Conservation (phyloP, 371 early-diverging fungal species). For the Actinomucor elegans region DNA sequence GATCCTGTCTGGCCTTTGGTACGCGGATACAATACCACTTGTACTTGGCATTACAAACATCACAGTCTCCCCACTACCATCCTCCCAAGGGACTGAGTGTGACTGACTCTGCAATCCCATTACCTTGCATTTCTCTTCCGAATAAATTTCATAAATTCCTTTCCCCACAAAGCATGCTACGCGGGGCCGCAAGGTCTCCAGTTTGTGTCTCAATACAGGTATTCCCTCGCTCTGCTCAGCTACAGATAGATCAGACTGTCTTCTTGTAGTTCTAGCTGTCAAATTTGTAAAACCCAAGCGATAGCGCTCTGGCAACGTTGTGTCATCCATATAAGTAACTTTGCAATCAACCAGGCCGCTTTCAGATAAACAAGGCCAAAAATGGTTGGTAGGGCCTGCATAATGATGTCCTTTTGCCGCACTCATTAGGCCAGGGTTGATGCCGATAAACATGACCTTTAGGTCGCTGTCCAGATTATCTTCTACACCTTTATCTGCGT, state of each 20-base stretch:
- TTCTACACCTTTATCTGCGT: slow-evolving; percentile 40
- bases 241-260: slow-evolving; percentile 55
- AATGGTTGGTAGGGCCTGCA: slow-evolving; percentile 72
- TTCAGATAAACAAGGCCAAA: slow-evolving; percentile 74
- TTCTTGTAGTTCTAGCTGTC: slow-evolving; percentile 35
- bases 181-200: slow-evolving; percentile 56
- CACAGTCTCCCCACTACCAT: slow-evolving; percentile 36
- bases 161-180: slow-evolving; percentile 77
- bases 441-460: slow-evolving; percentile 76
- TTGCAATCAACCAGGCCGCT: slow-evolving; percentile 46
- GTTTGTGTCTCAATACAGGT: slow-evolving; percentile 62
- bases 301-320: slow-evolving; percentile 41
- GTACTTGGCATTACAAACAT: slow-evolving; percentile 78
- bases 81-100: slow-evolving; percentile 23
- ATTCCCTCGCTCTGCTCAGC: slow-evolving; percentile 63
- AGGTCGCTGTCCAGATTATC: slow-evolving; percentile 65
- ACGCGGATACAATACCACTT: slow-evolving; percentile 67
- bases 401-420: slow-evolving; percentile 68
- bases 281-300: slow-evolving; percentile 73
- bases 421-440: slow-evolving; percentile 73
- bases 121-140: slow-evolving; percentile 30
- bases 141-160: slow-evolving; percentile 67
- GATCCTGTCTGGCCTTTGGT: slow-evolving; percentile 58
- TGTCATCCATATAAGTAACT: slow-evolving; percentile 57
- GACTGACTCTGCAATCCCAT: slow-evolving; percentile 37